Base-by-base conservation (phyloP, 306 rosid genomes). In the Myrica gale region DNA sequence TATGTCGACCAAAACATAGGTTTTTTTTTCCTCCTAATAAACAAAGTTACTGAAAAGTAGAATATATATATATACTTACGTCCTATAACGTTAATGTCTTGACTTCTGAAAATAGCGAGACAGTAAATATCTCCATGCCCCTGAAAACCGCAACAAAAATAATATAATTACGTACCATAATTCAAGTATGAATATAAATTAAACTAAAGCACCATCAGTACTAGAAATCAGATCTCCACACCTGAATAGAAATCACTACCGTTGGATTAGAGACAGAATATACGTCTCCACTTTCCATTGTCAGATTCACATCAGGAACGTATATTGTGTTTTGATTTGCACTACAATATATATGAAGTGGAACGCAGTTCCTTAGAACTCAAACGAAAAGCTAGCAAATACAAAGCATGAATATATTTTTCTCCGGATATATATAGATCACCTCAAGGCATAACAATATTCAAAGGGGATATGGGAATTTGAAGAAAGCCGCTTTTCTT, bases 201-300 rank as follows among this genome's bases (percentile, higher is more conserved):
- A 23, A 60, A 26, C 9, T 58, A 9, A 58, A 60, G 67, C 44
- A 26, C 44, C 11, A 26, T 8, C 23, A 76, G 39, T 50, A 51
- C 43, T 16, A 79, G 26, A 0, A 23, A 23, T 23, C 1, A 23
- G 26, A 23, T 23, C 26, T 0, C 43, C 71, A 68, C 46, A 89
- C 96, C 73, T 3, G 50, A 19, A 32, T 19, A 44, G 68, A 0
- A 66, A 83, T 0, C 0, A 1, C 0, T 26, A 78, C 51, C 11
- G 87, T 48, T 44, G 92, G 91, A 52, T 81, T 76, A 15, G 0
- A 16, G 66, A 89, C 76, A 79, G 8, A 7, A 69, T 71, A 96
- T 9, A 69, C 69, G 68, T 79, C 84, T 76, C 98, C 99, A 19
- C 96, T 96, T 84, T 87, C 78, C 96, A 92, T 82, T 0, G 96